These are phyloP conservation scores for Colletotrichum gigasporum DNA, from an alignment of 2,329 filamentous ascomycete genomes.

Conservation along the genomic window DNA sequence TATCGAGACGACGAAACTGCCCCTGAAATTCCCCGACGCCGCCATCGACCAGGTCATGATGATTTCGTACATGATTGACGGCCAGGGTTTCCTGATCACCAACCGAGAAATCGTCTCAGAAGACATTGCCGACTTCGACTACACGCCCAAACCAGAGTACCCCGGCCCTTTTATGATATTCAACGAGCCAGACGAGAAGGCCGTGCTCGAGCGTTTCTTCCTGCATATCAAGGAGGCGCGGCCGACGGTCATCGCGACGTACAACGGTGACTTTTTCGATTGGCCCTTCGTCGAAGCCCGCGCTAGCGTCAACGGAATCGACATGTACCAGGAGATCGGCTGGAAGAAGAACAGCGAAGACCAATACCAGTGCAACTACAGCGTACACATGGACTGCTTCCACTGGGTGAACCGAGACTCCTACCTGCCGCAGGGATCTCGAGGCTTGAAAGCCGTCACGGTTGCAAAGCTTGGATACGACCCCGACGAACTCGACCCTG, in stretches of 20 bases:
- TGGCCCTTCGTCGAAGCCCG: conserved; percentile 98
- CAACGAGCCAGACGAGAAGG: conserved; percentile 95
- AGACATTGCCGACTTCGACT: conserved; percentile 97
- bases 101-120: conserved; percentile 98
- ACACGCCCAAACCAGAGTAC: conserved; percentile 97
- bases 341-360: conserved; percentile 96
- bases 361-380: conserved; percentile 95
- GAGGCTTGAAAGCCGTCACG: conserved; percentile 96
- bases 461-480: conserved; percentile 98
- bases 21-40: conserved; percentile 95
- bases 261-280: conserved; percentile 99
- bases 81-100: conserved; percentile 96
- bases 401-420: conserved; percentile 99
- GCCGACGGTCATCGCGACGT: conserved; percentile 98
- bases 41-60: conserved; percentile 98
- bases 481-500: conserved; percentile 95
- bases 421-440: conserved; percentile 95
- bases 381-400: conserved; percentile 98
- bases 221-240: conserved; percentile 93
- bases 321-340: conserved; percentile 99
- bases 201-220: conserved; percentile 90
- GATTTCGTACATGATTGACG: conserved; percentile 99
- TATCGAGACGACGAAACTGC: conserved; percentile 96
- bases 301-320: conserved; percentile 93
- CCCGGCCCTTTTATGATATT: conserved; percentile 96